Evolutionary conservation across 148 eudicot species (phyloP).

Genomic region (Amaranthus cruentus): DNA sequence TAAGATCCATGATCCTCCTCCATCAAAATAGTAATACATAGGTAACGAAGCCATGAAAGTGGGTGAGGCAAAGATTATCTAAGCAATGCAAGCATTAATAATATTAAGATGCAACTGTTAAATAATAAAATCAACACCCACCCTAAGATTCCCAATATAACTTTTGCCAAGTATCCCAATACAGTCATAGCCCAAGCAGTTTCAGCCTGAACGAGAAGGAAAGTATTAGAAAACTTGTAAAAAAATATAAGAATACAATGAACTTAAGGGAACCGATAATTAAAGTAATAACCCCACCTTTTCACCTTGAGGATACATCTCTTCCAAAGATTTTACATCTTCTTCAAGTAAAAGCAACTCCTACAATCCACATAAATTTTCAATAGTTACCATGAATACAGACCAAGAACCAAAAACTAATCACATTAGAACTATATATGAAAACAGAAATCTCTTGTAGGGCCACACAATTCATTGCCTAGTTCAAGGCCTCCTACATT

Average conservation of each 20-base stretch:
- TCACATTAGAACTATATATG: not conserved
- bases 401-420: not conserved
- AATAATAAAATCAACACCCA: constrained; percentile 25
- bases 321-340: constrained; percentile 92
- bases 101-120: not conserved
- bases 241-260: not conserved
- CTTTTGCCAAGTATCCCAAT: constrained; percentile 92
- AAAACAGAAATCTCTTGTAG: not conserved
- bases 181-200: constrained; percentile 97
- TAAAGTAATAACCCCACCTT: constrained; percentile 46
- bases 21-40: not conserved
- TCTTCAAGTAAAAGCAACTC: constrained; percentile 91
- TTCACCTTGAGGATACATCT: constrained; percentile 99
- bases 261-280: constrained; percentile 4
- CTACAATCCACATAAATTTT: constrained; percentile 34
- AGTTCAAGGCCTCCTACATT: not conserved
- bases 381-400: not conserved
- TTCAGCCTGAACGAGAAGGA: constrained; percentile 61
- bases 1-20: not conserved
- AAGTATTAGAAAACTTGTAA: constrained; percentile 11
- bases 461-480: not conserved
- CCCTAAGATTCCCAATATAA: constrained; percentile 87
- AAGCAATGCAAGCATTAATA: not conserved
- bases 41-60: not conserved
- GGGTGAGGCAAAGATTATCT: not conserved